Base-by-base conservation (phyloP, 495 filamentous ascomycete species). In the Tricharina praecox region DNA sequence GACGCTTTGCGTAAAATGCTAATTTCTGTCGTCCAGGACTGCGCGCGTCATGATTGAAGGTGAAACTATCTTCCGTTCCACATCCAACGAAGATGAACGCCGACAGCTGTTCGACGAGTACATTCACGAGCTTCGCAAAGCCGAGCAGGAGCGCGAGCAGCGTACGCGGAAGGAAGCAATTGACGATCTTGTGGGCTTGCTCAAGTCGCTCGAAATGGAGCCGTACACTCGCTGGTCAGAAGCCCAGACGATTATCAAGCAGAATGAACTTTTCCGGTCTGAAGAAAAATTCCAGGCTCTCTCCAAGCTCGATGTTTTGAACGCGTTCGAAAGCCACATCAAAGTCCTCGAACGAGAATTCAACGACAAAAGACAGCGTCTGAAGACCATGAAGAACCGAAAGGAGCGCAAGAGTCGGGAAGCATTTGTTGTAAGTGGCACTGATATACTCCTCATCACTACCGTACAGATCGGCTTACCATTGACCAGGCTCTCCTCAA, bases 101-200 rank as follows among this genome's bases (percentile, higher is more conserved):
- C 82, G 82, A 35, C 82, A 85, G 63, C 72, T 97, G 36, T 97
- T 96, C 59, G 83, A 94, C 54, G 90, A 96, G 61, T 96, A 97
- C 62, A 76, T 92, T 47, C 62, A 74, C 49, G 81, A 90, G 48
- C 74, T 96, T 24, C 85, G 79, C 61, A 86, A 82, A 62, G 62
- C 71, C 11, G 75, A 93, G 54, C 65, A 75, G 21, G 82, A 94
- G 50, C 71, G 75, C 45, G 82, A 95, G 59, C 70, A 74, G 15
- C 63, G 70, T 18, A 71, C 72, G 21, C 78, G 79, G 25, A 85
- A 84, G 64, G 78, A 80, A 25, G 90, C 86, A 24, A 79, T 93
- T 73, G 81, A 85, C 52, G 82, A 90, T 50, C 69, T 97, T 40
- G 74, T 80, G 25, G 71, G 72, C 26, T 73, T 96, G 48, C 65